Evolutionary conservation across 768 basidiomycete species (phyloP), one percentile per base, ranked within the genome.

Genomic region (Leccinum barrowsii): DNA sequence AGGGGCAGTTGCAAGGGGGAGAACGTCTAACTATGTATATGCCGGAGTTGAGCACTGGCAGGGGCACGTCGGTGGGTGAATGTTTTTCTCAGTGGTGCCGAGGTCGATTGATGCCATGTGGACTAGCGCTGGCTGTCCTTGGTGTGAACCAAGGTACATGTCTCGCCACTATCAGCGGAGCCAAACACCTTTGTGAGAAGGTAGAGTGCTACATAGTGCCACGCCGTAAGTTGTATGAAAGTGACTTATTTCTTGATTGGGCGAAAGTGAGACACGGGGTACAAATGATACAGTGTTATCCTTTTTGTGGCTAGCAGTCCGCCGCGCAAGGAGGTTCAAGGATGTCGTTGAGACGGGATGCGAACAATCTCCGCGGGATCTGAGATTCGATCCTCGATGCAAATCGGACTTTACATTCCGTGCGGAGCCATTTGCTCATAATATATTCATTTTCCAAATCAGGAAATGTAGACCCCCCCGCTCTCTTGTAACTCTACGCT

Each of bases 311-410:
- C 22, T 47, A 21, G 54, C 42, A 21, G 54, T 53, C 59, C 66
- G 67, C 47, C 15, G 11, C n/a, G 4, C 47, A 58, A 61, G 67
- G 67, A 61, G n/a, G 46, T n/a, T 35, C 44, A 17, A 7, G 24
- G 24, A 24, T 24, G 22, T n/a, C 47, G 21, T 19, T 42, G 42
- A 10, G 11, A 44, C 42, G 17, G 42, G 42, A 44, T n/a, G 48
- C 67, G 62, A 59, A 53, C 48, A 61, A 68, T 68, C 57, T 62
- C 67, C 67, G 68, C 19, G 22, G 11, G 46, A 69, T 69, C 68
- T 70, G 54, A 67, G 67, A 68, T 68, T 40, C 65, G 56, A 69
- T 67, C 64, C 63, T 50, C 52, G 37, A 60, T 32, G 40, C 65
- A 61, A 64, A 64, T 68, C 65, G 60, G 62, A 48, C 24, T 11